Base-by-base conservation (phyloP, 371 early-diverging fungal species). In the Catenaria anguillulae region DNA sequence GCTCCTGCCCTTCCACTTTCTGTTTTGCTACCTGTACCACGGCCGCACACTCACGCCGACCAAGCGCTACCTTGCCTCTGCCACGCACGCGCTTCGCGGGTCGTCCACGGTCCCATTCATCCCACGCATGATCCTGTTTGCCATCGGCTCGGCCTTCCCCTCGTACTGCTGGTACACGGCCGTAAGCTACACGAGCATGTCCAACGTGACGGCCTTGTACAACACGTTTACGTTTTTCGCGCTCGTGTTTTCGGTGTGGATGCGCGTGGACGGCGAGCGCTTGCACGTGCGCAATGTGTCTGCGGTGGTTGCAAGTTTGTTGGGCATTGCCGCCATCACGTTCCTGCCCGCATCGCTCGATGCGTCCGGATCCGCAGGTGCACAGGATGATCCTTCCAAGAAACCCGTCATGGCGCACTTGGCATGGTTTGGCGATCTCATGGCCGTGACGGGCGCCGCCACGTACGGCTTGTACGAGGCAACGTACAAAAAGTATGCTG, bases 91-190 rank as follows among this genome's bases (percentile, higher is more conserved):
- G 69, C 71, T 40, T 80, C 81, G 64, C 71, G 72, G 63, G 63
- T 75, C 37, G 66, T 68, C 46, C n/a, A 62, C 56, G 19, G 52
- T 63, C 52, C 65, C 74, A 55, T 66, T 77, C 36, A 33, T 73
- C 24, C 61, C 63, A 56, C 62, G 77, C 56, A 60, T 76, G 0
- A 52, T 75, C 2, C 56, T 68, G n/a, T 71, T 87, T 13, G 75
- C 85, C 0, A 59, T 72, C 4, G 64, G 83, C n/a, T 66, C 86
- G 55, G 86, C 84, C 36, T 61, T 82, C 4, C 79, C 84, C 13
- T 78, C 88, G 23, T 89, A 88, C 64, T 68, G 85, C n/a, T 89
- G 90, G 90, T 89, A 88, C 63, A 68, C 81, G 43, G 84, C 87
- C 8, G 82, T 87, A 45, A 79, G 77, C 23, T 65, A 86, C 60